Evolutionary conservation across 169 alveolate genomes (phyloP).

Genomic region (Blepharisma undulans): DNA sequence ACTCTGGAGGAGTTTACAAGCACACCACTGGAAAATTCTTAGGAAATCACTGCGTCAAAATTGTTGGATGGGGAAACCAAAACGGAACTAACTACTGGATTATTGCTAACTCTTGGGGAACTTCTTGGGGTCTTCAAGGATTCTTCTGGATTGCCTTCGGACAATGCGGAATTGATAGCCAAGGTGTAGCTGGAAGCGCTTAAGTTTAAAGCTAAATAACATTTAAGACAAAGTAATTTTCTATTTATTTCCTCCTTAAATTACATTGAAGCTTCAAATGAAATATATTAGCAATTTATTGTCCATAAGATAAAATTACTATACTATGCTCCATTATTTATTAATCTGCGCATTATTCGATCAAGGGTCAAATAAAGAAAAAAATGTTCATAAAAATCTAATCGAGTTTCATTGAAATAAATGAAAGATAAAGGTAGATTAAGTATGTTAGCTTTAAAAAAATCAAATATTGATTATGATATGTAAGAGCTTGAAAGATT

Average conservation of each 20-base stretch:
- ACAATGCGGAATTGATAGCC: constrained; percentile 50
- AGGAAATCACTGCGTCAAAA: constrained; percentile 88
- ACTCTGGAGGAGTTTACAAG: constrained; percentile 83
- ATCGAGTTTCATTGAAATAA: too few relatives aligned
- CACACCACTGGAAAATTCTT: constrained; percentile 69
- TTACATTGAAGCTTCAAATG: too few relatives aligned
- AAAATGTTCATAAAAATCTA: too few relatives aligned
- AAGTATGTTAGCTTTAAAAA: too few relatives aligned
- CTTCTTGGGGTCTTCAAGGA: constrained; percentile 73
- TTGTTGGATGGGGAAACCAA: constrained; percentile 85
- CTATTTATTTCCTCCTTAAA: too few relatives aligned
- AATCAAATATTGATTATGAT: too few relatives aligned
- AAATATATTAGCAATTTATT: too few relatives aligned
- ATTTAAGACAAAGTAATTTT: not conserved
- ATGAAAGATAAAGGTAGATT: too few relatives aligned
- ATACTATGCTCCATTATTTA: too few relatives aligned
- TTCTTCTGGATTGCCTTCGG: constrained; percentile 29
- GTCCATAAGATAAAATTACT: too few relatives aligned
- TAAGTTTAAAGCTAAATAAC: constrained; percentile 14
- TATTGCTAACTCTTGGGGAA: constrained; percentile 75
- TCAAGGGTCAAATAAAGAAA: too few relatives aligned
- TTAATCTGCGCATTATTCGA: too few relatives aligned
- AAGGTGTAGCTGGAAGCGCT: constrained; percentile 45
- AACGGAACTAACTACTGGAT: constrained; percentile 71
- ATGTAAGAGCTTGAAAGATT: not conserved